Percentiles rank a stretch among this genome's conserved stretches.
Evolutionary conservation across 2,329 filamentous ascomycete species (phyloP).

Genomic region (Claviceps citrina): DNA sequence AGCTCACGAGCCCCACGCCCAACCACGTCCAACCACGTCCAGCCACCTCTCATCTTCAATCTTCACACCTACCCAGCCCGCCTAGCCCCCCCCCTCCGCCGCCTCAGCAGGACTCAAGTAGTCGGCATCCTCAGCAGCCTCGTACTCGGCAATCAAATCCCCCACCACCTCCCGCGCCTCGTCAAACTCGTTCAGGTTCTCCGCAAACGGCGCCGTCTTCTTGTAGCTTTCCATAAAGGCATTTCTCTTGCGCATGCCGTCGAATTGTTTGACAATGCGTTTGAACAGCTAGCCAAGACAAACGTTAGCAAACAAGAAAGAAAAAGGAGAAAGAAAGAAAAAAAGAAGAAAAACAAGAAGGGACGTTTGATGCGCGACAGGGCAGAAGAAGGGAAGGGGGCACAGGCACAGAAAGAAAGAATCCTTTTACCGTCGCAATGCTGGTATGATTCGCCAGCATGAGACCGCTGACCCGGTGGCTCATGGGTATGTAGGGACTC

Average conservation of each 20-base stretch:
- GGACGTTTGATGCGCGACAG: too few species aligned
- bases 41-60: too few species aligned
- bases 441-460: conserved; percentile 98
- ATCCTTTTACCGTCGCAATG: conserved; percentile 63
- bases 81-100: too few species aligned
- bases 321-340: too few species aligned
- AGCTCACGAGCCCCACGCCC: too few species aligned
- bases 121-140: conserved; percentile 79
- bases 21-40: too few species aligned
- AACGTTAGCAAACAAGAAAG: too few species aligned
- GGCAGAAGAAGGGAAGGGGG: too few species aligned
- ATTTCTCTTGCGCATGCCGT: conserved; percentile 86
- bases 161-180: conserved; percentile 83
- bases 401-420: background rate
- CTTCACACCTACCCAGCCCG: too few species aligned
- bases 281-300: conserved; percentile 55
- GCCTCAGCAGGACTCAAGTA: conserved; percentile 66
- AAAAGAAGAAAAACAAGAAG: too few species aligned
- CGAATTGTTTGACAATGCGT: conserved; percentile 81
- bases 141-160: conserved; percentile 86
- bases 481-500: conserved; percentile 88
- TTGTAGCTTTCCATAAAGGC: conserved; percentile 95
- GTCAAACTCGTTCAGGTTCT: conserved; percentile 88
- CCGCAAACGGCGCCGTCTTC: conserved; percentile 82
- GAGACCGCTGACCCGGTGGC: conserved; percentile 83